Conservation (phyloP, 192 early-diverging fungal species). For the Gryganskiella cystojenkinii region DNA sequence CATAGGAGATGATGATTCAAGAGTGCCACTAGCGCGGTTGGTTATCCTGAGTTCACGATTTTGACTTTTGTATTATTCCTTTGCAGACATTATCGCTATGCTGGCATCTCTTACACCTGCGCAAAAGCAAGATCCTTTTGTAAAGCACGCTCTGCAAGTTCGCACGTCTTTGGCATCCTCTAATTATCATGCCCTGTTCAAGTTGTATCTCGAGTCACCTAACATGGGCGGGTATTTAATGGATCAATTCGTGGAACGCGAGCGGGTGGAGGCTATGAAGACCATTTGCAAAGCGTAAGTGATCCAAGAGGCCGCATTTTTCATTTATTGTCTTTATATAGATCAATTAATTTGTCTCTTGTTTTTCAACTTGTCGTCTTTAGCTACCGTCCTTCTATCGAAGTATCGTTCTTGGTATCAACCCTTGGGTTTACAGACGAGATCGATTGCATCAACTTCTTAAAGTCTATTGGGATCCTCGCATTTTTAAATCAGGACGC, state of each 20-base stretch:
- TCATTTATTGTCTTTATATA: not conserved
- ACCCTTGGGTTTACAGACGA: constrained; percentile 75
- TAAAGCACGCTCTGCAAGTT: constrained; percentile 88
- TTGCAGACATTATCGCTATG: constrained; percentile 81
- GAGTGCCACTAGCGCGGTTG: too few relatives aligned
- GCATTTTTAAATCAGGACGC: constrained; percentile 7
- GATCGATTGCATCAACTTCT: constrained; percentile 61
- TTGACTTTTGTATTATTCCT: not conserved
- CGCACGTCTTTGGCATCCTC: constrained; percentile 81
- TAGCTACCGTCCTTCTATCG: constrained; percentile 70
- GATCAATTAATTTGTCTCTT: not conserved
- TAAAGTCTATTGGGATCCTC: constrained; percentile 37
- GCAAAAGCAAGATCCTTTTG: constrained; percentile 70
- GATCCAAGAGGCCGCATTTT: not conserved
- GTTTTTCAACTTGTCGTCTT: constrained; percentile 13
- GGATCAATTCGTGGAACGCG: constrained; percentile 91
- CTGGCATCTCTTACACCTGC: constrained; percentile 75
- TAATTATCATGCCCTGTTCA: constrained; percentile 91
- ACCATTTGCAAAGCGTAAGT: constrained; percentile 82
- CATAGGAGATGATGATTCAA: too few relatives aligned
- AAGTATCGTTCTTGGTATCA: constrained; percentile 64
- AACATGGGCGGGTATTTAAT: constrained; percentile 92
- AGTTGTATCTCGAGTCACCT: constrained; percentile 79
- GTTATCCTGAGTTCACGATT: too few relatives aligned
- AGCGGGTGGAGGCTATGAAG: constrained; percentile 82